Evolutionary conservation across 768 basidiomycete genomes (phyloP).

Genomic region (Pleurotus djamor): DNA sequence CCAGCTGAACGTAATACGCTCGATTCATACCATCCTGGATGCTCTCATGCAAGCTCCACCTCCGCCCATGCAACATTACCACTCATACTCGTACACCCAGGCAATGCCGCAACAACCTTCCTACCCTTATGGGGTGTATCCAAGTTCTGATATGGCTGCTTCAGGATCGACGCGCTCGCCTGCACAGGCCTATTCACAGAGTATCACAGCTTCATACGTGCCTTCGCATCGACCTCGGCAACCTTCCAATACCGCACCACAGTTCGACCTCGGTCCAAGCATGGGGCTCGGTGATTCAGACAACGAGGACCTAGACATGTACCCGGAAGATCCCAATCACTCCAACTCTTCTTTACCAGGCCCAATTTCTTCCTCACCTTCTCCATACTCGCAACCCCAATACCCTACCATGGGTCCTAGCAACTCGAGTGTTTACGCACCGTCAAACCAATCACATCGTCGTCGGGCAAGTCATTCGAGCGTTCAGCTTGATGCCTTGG

Average conservation of each 20-base stretch:
- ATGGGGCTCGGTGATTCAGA: conserved; percentile 16
- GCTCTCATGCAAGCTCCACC: conserved; percentile 30
- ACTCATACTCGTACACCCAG: conserved; percentile 12
- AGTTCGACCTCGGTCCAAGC: conserved; percentile 10
- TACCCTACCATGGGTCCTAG: neutral
- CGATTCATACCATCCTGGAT: conserved; percentile 72
- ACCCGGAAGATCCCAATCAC: neutral
- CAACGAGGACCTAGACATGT: conserved; percentile 13
- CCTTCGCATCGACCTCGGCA: neutral
- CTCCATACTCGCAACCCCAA: neutral
- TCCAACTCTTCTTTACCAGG: conserved; percentile 22
- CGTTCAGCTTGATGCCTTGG: conserved; percentile 48
- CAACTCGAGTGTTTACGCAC: neutral
- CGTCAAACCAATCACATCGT: neutral
- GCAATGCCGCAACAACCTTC: conserved; percentile 22
- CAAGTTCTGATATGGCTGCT: neutral
- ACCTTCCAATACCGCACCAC: conserved; percentile 1
- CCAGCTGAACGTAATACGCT: conserved; percentile 80
- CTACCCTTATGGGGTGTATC: conserved; percentile 14
- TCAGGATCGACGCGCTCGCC: neutral
- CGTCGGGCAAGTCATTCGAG: neutral
- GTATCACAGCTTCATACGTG: neutral
- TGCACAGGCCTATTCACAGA: neutral
- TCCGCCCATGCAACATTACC: conserved; percentile 25
- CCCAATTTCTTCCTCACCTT: conserved; percentile 20